A percentile compares a stretch with the other conserved stretches of the same genome.
Evolutionary conservation across 768 basidiomycete species (phyloP).

Genomic region (Suillus placidus): DNA sequence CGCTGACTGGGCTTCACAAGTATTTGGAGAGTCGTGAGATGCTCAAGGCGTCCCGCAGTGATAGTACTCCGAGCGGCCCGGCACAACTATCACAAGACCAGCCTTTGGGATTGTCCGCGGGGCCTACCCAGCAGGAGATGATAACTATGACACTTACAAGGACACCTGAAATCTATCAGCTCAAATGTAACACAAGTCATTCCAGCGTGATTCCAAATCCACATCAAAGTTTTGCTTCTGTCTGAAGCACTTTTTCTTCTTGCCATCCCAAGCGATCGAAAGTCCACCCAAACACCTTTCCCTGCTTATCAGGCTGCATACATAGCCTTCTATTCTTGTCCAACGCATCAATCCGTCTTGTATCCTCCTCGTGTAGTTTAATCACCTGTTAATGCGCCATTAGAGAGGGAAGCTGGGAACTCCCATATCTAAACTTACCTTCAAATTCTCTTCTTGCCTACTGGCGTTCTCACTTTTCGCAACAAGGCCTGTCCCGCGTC

Average conservation of each 20-base stretch:
- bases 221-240: constrained; percentile 7
- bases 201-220: neutral
- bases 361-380: constrained; percentile 35
- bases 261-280: constrained; percentile 47
- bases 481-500: constrained; percentile 54
- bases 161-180: neutral
- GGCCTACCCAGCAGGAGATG: neutral
- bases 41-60: neutral
- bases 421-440: constrained; percentile 34
- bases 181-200: neutral
- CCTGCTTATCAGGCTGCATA: constrained; percentile 26
- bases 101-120: constrained; percentile 3
- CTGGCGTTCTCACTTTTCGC: constrained; percentile 53
- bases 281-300: constrained; percentile 47
- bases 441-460: constrained; percentile 53
- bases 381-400: constrained; percentile 30
- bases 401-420: neutral
- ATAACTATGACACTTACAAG: neutral
- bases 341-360: constrained; percentile 33
- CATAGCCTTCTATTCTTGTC: constrained; percentile 38
- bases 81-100: constrained; percentile 1
- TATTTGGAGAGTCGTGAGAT: neutral
- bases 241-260: constrained; percentile 22
- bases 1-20: neutral
- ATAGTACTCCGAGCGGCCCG: constrained; percentile 4